Evolutionary conservation across 1,284 basidiomycete species (phyloP), one percentile per base, ranked within the genome.

Genomic region (Cryptococcus maquisensis): DNA sequence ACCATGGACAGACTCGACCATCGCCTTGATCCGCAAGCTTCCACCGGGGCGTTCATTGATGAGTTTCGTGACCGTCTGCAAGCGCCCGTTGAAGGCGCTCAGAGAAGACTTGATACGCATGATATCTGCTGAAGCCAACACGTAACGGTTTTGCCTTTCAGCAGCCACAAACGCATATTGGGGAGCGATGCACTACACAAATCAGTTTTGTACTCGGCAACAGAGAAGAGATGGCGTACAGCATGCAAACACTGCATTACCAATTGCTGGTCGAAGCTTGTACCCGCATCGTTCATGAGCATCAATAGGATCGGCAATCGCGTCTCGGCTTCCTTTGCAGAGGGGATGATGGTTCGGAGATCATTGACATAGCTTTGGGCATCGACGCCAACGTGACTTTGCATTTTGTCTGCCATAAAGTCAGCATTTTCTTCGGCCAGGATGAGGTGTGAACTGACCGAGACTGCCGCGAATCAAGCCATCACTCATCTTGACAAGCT

Each of bases 111-210:
- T 32, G 28, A 32, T 32, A 32, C 28, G 28, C 28, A 32, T 32
- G 20, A 67, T 24, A 16, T 67, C 62, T 35, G 38, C 39, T 2
- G 51, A 23, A 20, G 41, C 21, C 23, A 62, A 55, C 13, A 60
- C 52, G 47, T 49, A 66, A 41, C 61, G 59, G 10, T 58, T 61
- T 12, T 32, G 28, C 28, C 43, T 37, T 15, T 61, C 58, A n/a
- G 60, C 59, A 16, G 57, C 49, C 15, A 56, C 43, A 6, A 49
- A 42, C 13, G 60, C 54, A 24, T 66, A 50, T 23, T 59, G 39
- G 18, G 64, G 55, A 36, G 59, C 56, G 39, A 55, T 59, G 55
- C 64, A 68, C 66, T 68, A 47, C 20, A 18, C 47, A 24, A 56
- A 3, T 23, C 39, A n/a, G 20, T 23, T 44, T 24, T 24, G 41